Evolutionary conservation across 306 rosid genomes (phyloP), one percentile per base, ranked within the genome.

Genomic region (Fagus crenata): DNA sequence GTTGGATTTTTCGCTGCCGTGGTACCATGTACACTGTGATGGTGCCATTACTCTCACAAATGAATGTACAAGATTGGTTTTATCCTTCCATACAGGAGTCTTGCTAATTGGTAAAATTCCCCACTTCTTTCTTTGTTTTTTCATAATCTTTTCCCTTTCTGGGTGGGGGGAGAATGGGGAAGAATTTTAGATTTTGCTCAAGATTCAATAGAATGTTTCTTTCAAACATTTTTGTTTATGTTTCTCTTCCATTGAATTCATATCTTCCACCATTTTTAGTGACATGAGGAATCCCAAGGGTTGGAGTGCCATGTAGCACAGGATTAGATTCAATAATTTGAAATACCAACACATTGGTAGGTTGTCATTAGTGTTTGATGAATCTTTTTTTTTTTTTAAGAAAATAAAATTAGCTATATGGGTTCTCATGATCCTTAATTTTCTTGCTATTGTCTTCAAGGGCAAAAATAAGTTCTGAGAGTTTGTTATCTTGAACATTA

Each of bases 71-170:
- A 82, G 76, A 78, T 81, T 85, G 83, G 81, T 79, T 46, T 83
- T 78, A 72, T 83, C 87, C 74, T 53, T 76, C 86, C 75, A 85
- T 90, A 72, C 76, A 64, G 54, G 79, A 81, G 83, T 87, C 85
- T 75, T 81, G 88, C 97, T 90, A 86, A 92, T 89, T 90, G 97
- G 93, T 92, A 90, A 79, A 67, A 37, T 80, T 53, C 75, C 67
- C 87, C 68, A 80, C 77, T 64, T 22, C 73, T 54, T 79, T 82
- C 69, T 46, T 0, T 46, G 51, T 46, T 54, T 69, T 79, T 81
- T 67, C 35, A 77, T 22, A 75, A 73, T 82, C 78, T 72, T 77
- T 81, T 83, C 73, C 80, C 79, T 68, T 46, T 73, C 65, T 33
- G 88, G 83, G 76, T 68, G 28, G 78, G 86, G 84, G 75, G 82